These are phyloP conservation scores for Penstemon davidsonii DNA, from an alignment of 257 asterid species.

Conservation along the genomic window DNA sequence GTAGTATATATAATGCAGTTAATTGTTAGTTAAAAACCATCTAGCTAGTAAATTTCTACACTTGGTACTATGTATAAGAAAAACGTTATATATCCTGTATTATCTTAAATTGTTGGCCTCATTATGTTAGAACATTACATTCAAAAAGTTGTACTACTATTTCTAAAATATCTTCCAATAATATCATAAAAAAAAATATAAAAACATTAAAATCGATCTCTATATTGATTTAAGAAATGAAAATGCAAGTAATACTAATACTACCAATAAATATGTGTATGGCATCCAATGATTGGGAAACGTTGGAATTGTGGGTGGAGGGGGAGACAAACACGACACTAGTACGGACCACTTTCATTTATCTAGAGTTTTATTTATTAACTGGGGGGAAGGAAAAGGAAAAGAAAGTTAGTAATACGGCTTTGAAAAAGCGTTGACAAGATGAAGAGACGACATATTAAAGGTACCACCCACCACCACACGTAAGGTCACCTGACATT, in stretches of 20 bases:
- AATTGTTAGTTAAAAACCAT: too few species aligned
- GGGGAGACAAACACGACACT: conserved; percentile 36
- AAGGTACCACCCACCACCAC: conserved; percentile 23
- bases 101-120: too few species aligned
- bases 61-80: too few species aligned
- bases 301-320: conserved; percentile 39
- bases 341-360: conserved; percentile 34
- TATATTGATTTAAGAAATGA: background rate
- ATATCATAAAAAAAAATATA: background rate
- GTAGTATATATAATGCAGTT: too few species aligned
- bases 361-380: background rate
- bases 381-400: background rate
- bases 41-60: too few species aligned
- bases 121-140: too few species aligned
- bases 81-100: too few species aligned
- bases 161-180: too few species aligned
- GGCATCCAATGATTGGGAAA: conserved; percentile 40
- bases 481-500: conserved; percentile 35
- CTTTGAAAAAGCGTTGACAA: background rate
- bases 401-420: background rate
- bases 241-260: background rate
- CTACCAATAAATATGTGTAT: background rate
- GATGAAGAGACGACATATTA: background rate
- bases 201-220: background rate
- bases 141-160: too few species aligned